Percentiles rank a stretch among this genome's conserved stretches.
phyloP scores from a whole-genome alignment of 1,284 basidiomycete species.

The Trichosporon coremiiforme region DNA sequence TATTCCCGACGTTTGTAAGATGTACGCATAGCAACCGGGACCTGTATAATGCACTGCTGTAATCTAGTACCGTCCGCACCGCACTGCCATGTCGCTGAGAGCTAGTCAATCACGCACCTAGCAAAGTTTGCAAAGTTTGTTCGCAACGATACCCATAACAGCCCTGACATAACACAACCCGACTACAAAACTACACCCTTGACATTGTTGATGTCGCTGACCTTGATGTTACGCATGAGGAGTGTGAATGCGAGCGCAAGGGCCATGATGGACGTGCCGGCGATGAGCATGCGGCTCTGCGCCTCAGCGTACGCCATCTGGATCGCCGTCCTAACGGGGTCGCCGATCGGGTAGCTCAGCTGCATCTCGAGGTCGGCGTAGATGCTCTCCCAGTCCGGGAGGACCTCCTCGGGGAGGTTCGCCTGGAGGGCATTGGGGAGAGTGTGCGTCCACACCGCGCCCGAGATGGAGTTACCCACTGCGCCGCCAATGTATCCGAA shows the following conservation, averaged over 20 bases:
- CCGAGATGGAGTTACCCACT: constrained; percentile 52
- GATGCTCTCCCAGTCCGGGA: constrained; percentile 43
- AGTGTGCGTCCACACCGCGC: constrained; percentile 58
- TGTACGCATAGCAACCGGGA: not conserved
- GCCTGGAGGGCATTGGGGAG: constrained; percentile 45
- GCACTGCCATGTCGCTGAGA: too few species aligned
- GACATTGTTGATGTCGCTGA: constrained; percentile 46
- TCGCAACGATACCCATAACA: not conserved
- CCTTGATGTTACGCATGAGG: constrained; percentile 48
- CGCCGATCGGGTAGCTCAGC: constrained; percentile 43
- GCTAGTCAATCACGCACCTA: too few species aligned
- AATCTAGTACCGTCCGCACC: not conserved
- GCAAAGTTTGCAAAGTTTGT: too few species aligned
- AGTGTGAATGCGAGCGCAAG: constrained; percentile 36
- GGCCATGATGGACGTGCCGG: constrained; percentile 44
- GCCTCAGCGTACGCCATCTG: constrained; percentile 42
- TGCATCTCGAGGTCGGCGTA: constrained; percentile 44
- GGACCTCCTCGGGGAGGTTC: constrained; percentile 46
- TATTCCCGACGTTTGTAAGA: not conserved
- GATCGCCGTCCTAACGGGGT: constrained; percentile 42
- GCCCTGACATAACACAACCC: not conserved
- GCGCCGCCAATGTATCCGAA: constrained; percentile 53
- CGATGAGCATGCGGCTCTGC: constrained; percentile 50
- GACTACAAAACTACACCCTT: constrained; percentile 47
- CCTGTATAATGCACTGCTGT: not conserved